These are phyloP conservation scores for Metschnikowia vanudenii DNA, from an alignment of 805 yeast species.

Conservation along the genomic window DNA sequence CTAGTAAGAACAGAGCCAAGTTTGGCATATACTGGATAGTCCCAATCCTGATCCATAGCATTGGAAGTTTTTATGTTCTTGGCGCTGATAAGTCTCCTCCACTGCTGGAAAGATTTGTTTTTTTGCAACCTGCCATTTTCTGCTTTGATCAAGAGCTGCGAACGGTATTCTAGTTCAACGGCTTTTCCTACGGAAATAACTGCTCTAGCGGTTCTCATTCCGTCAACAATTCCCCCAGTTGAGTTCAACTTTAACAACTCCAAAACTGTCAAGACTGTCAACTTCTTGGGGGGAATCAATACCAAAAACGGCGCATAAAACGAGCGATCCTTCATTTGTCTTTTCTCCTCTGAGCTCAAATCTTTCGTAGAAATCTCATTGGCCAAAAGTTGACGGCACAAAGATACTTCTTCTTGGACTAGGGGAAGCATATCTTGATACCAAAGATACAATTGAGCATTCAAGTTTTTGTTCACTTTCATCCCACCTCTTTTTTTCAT, in stretches of 20 bases:
- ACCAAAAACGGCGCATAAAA: constrained; percentile 76
- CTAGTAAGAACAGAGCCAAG: constrained; percentile 81
- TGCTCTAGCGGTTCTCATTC: constrained; percentile 81
- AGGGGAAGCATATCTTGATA: constrained; percentile 68
- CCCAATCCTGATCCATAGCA: constrained; percentile 23
- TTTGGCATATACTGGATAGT: constrained; percentile 45
- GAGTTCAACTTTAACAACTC: constrained; percentile 75
- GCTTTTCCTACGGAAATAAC: constrained; percentile 80
- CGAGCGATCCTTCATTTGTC: constrained; percentile 42
- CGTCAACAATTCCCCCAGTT: constrained; percentile 73
- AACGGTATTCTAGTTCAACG: constrained; percentile 77
- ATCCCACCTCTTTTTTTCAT: constrained; percentile 57
- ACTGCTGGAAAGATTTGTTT: constrained; percentile 46
- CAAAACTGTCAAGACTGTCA: constrained; percentile 80
- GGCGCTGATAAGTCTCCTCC: constrained; percentile 41
- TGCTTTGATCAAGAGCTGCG: constrained; percentile 59
- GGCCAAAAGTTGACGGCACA: constrained; percentile 47
- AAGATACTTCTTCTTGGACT: constrained; percentile 61
- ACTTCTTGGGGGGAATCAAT: constrained; percentile 72
- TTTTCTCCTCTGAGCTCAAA: constrained; percentile 17
- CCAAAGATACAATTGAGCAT: constrained; percentile 83
- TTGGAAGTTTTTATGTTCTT: constrained; percentile 3
- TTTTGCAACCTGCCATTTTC: constrained; percentile 50
- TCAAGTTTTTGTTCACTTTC: constrained; percentile 57
- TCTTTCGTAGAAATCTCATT: constrained; percentile 19